phyloP scores from a whole-genome alignment of 495 filamentous ascomycete genomes.

The Neurospora sp. region DNA sequence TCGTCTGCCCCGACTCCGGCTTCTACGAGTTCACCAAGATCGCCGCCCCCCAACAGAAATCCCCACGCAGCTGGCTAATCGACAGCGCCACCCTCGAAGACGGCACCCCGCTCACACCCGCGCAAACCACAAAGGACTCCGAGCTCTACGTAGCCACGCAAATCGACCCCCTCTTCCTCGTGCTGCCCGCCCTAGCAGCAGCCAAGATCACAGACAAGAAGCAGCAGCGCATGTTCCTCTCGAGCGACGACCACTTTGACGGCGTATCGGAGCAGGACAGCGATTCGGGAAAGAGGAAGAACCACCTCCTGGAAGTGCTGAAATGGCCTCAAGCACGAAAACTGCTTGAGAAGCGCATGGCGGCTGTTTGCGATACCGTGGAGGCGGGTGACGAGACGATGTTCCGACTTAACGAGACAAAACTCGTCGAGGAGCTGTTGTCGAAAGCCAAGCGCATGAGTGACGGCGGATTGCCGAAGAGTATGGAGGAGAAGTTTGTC shows the following conservation, averaged over 20 bases:
- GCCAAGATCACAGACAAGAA: conserved; percentile 28
- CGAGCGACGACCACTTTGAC: conserved; percentile 74
- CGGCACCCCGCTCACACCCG: conserved; percentile 6
- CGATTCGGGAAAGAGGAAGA: background rate
- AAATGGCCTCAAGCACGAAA: conserved; percentile 30
- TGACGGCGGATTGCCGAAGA: conserved; percentile 52
- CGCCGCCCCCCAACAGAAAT: conserved; percentile 44
- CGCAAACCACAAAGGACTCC: conserved; percentile 43
- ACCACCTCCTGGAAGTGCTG: conserved; percentile 48
- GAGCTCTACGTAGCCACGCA: conserved; percentile 75
- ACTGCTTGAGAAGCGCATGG: conserved; percentile 37
- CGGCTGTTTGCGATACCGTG: conserved; percentile 63
- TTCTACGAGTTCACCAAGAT: conserved; percentile 83
- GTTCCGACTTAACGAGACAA: conserved; percentile 63
- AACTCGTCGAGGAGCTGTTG: conserved; percentile 56
- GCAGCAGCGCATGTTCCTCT: conserved; percentile 58
- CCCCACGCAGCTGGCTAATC: conserved; percentile 60
- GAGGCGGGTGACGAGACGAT: conserved; percentile 73
- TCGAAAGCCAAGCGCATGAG: conserved; percentile 64
- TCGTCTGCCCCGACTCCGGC: conserved; percentile 68
- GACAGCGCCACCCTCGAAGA: conserved; percentile 19
- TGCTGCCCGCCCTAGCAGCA: conserved; percentile 55
- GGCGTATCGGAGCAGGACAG: conserved; percentile 40
- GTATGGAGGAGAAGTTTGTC: conserved; percentile 81
- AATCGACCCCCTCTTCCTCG: conserved; percentile 72